Evolutionary conservation across 495 filamentous ascomycete species (phyloP).

Genomic region (Hypoxylon subgilvum): DNA sequence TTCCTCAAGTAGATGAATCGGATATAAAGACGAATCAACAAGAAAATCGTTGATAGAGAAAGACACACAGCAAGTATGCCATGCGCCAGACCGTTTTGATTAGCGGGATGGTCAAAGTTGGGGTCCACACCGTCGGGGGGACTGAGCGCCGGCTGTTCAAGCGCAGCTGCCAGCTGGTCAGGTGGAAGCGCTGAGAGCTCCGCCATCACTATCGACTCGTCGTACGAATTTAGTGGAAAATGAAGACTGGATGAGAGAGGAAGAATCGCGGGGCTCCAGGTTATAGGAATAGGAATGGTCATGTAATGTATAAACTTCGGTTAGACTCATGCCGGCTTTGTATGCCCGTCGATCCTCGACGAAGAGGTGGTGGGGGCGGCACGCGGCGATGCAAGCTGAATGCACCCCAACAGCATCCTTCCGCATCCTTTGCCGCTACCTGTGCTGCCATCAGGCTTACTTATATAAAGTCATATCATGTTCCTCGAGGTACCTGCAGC

Average conservation of each 20-base stretch:
- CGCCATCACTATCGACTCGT: not conserved
- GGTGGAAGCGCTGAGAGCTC: not conserved
- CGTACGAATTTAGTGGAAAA: not conserved
- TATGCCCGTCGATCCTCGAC: no score
- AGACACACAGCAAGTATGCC: not conserved
- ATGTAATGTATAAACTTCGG: no score
- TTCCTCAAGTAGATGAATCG: slow-evolving; percentile 2
- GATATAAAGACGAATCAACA: not conserved
- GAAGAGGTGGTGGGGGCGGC: no score
- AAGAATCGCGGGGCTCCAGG: no score
- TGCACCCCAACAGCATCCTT: no score
- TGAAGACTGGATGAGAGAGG: not conserved
- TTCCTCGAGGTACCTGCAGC: no score
- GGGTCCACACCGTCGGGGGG: not conserved
- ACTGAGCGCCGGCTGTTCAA: not conserved
- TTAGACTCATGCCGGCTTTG: no score
- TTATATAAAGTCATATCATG: no score
- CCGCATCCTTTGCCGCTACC: no score
- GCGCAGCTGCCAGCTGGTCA: not conserved
- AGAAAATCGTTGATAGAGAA: not conserved
- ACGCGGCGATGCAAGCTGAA: no score
- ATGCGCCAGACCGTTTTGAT: not conserved
- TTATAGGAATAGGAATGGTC: no score
- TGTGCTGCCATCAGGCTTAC: no score
- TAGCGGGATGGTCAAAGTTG: slow-evolving; percentile 1